Evolutionary conservation across 164 flowering plant genomes (phyloP), one percentile per base, ranked within the genome.

Genomic region (Stephania yunnanensis): DNA sequence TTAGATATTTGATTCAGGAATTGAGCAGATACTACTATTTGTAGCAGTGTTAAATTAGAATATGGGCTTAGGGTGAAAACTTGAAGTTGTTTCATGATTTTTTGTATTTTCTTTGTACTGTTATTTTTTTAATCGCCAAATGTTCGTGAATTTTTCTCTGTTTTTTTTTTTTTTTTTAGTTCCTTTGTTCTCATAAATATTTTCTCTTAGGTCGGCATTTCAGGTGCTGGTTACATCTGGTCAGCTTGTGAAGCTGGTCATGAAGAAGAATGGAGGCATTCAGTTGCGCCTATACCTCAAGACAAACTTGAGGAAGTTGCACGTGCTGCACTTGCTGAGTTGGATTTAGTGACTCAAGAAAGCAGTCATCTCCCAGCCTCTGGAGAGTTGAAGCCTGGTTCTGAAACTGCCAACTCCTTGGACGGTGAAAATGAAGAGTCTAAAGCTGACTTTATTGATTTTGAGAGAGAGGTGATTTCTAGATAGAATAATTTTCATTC

Each of bases 201-300:
- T 52, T 9, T 72, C 74, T 75, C 22, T 73, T 81, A 95, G 99
- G 94, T 92, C 83, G 99, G 98, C 66, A 48, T 75, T 77, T 89
- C 93, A 77, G 98, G 98, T 42, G 87, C 70, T 81, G 97, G 97
- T 76, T 87, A 86, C 83, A 85, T 93, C 73, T 93, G 99, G 99
- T 85, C 93, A 58, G 77, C 79, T 74, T 82, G 85, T 78, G 99
- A 95, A 69, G 93, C 88, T 78, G 88, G 86, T 31, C 85, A 75
- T 78, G 99, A 92, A 78, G 99, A 95, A 78, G 97, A 95, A 80
- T 95, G 96, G 98, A 88, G 90, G 79, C 95, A 93, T 69, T 95
- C 99, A 50, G 82, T 95, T 75, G 98, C 99, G 68, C 99, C 98
- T 10, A 87, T 91, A 74, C 87, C 97, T 71, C 84, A 85, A 11